phyloP scores from a whole-genome alignment of 768 basidiomycete genomes.

The Mycena venus region DNA sequence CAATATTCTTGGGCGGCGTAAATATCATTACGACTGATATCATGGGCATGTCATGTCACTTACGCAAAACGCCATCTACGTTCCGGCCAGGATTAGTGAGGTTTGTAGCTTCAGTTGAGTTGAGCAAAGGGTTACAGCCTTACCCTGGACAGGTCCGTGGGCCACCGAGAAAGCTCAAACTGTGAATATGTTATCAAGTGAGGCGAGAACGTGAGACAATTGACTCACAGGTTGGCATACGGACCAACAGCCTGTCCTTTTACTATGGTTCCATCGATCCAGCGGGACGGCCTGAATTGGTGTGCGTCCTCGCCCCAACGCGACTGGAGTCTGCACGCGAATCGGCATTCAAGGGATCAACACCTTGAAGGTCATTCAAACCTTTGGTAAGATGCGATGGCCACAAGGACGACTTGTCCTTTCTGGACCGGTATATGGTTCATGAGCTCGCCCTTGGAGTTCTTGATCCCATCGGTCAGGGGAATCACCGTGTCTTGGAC shows the following conservation, averaged over 20 bases:
- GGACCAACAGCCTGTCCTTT: too few relatives aligned
- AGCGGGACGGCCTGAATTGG: conserved; percentile 22
- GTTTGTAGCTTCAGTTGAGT: neutral
- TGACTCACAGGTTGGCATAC: too few relatives aligned
- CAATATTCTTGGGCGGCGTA: too few relatives aligned
- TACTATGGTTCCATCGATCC: conserved; percentile 7
- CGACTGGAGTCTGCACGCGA: too few relatives aligned
- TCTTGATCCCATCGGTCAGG: neutral
- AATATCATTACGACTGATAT: too few relatives aligned
- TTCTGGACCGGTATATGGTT: too few relatives aligned
- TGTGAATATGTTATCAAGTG: too few relatives aligned
- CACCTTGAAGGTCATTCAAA: neutral
- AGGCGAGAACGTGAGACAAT: too few relatives aligned
- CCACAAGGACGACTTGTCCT: conserved; percentile 7
- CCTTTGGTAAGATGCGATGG: conserved; percentile 20
- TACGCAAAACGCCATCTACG: conserved; percentile 19
- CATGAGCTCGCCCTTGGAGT: neutral
- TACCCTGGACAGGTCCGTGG: conserved; percentile 24
- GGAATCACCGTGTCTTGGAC: conserved; percentile 15
- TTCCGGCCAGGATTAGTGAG: neutral
- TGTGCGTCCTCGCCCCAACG: conserved; percentile 26
- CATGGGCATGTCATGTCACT: neutral
- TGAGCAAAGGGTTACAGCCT: neutral
- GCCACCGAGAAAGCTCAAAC: too few relatives aligned
- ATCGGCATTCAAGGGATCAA: neutral